Percentiles rank a stretch among this genome's conserved stretches.
Evolutionary conservation across 768 basidiomycete species (phyloP).

Genomic region (Leccinellum luteum): DNA sequence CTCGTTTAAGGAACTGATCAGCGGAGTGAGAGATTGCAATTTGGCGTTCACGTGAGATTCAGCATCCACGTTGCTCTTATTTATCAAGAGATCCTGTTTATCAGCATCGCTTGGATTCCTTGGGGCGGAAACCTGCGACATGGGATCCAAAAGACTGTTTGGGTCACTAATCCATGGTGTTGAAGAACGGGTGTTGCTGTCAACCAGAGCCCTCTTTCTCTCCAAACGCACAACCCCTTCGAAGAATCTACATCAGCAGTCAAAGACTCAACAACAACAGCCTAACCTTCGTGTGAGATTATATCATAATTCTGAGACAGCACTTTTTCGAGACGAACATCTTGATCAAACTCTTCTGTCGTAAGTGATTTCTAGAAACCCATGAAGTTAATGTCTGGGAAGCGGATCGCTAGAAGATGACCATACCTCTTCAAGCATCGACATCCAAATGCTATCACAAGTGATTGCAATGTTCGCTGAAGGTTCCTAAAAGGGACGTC

Average conservation of each 20-base stretch:
- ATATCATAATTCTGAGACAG: background rate
- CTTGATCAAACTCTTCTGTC: background rate
- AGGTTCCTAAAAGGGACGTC: background rate
- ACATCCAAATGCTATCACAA: constrained; percentile 6
- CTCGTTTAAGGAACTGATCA: background rate
- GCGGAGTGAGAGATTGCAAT: background rate
- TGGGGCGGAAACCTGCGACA: too few species aligned
- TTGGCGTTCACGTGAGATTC: background rate
- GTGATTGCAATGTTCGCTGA: constrained; percentile 7
- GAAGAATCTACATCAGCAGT: background rate
- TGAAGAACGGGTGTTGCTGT: background rate
- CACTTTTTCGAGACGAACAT: background rate
- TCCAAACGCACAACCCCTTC: constrained; percentile 3
- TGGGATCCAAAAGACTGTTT: background rate
- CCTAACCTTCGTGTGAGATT: background rate
- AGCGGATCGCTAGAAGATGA: background rate
- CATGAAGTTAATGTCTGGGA: background rate
- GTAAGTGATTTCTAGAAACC: background rate
- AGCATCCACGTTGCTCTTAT: background rate
- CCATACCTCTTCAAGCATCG: constrained; percentile 4
- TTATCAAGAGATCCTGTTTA: background rate
- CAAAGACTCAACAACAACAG: too few species aligned
- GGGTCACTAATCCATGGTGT: background rate
- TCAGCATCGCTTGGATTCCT: background rate
- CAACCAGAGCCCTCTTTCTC: background rate